These are phyloP conservation scores for Marchantia paleacea DNA, from an alignment of 225 moss, liverwort and hornwort genomes.

Conservation along the genomic window DNA sequence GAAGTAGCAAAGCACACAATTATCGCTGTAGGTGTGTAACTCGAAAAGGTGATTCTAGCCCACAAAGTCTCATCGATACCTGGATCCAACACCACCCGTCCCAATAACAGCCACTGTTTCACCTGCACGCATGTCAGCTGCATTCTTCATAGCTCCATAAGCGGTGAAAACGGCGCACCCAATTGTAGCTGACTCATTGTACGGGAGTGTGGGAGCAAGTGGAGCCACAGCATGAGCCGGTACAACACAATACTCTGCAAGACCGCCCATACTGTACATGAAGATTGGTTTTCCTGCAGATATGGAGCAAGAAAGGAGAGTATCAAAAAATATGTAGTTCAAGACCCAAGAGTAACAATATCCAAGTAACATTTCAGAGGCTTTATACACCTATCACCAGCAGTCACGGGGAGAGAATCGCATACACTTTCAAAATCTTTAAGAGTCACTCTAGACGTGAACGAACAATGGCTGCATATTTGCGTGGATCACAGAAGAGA, in stretches of 20 bases:
- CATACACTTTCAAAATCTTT: no score
- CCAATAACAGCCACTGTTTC: slow-evolving; percentile 93
- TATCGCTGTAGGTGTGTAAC: not conserved
- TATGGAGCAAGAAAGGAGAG: not conserved
- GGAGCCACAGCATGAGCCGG: slow-evolving; percentile 77
- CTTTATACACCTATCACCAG: no score
- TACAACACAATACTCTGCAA: slow-evolving; percentile 92
- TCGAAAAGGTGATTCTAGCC: not conserved
- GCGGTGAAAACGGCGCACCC: slow-evolving; percentile 94
- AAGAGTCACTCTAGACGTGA: no score
- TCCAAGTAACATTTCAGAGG: no score
- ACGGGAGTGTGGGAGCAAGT: slow-evolving; percentile 70
- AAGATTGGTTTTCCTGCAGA: slow-evolving; percentile 69
- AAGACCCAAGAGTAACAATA: not conserved
- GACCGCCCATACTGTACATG: slow-evolving; percentile 99
- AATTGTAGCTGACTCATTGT: slow-evolving; percentile 75
- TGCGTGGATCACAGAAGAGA: not conserved
- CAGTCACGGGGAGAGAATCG: no score
- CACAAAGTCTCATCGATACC: slow-evolving; percentile 34
- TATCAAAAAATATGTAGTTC: not conserved
- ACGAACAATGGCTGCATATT: no score
- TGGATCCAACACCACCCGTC: slow-evolving; percentile 86
- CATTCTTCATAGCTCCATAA: slow-evolving; percentile 91
- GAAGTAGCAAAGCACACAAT: not conserved
- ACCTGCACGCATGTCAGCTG: slow-evolving; percentile 95